phyloP scores from a whole-genome alignment of 2,329 filamentous ascomycete species.

The Hymenoscyphus albidus region DNA sequence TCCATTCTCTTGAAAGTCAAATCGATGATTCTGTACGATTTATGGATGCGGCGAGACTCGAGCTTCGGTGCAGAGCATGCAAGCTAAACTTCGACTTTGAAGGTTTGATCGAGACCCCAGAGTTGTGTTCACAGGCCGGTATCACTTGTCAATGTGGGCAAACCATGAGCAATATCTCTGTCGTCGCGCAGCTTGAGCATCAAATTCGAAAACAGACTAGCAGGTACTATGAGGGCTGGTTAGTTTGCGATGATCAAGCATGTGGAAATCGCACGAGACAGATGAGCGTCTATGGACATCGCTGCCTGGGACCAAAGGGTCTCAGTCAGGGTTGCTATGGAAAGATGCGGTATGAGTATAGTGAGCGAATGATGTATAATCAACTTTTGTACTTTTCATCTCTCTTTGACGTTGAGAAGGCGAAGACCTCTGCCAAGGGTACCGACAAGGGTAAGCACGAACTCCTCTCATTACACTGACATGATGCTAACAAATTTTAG shows the following conservation, averaged over 20 bases:
- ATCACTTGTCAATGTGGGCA: slow-evolving; percentile 70
- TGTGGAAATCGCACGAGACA: slow-evolving; percentile 86
- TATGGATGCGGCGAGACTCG: slow-evolving; percentile 71
- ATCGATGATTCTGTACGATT: slow-evolving; percentile 91
- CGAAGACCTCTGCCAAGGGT: slow-evolving; percentile 50
- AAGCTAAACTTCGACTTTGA: slow-evolving; percentile 69
- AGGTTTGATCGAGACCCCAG: slow-evolving; percentile 59
- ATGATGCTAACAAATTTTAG: slow-evolving; percentile 31
- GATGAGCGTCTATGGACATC: slow-evolving; percentile 86
- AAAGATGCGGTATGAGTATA: slow-evolving; percentile 81
- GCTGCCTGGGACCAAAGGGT: slow-evolving; percentile 83
- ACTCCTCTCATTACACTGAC: neutral
- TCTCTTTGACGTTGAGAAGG: slow-evolving; percentile 87
- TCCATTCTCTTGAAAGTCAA: slow-evolving; percentile 90
- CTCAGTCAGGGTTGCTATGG: slow-evolving; percentile 81
- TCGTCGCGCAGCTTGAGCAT: slow-evolving; percentile 83
- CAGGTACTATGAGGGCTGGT: slow-evolving; percentile 88
- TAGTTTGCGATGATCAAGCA: slow-evolving; percentile 83
- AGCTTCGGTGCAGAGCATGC: slow-evolving; percentile 78
- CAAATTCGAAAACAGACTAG: slow-evolving; percentile 75
- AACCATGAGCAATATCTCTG: slow-evolving; percentile 63
- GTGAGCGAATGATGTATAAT: slow-evolving; percentile 89
- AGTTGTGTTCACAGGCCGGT: slow-evolving; percentile 67
- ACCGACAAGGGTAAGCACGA: slow-evolving; percentile 40
- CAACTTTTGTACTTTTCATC: slow-evolving; percentile 84